phyloP scores from a whole-genome alignment of 495 filamentous ascomycete genomes.

The Penicillium paxilli region DNA sequence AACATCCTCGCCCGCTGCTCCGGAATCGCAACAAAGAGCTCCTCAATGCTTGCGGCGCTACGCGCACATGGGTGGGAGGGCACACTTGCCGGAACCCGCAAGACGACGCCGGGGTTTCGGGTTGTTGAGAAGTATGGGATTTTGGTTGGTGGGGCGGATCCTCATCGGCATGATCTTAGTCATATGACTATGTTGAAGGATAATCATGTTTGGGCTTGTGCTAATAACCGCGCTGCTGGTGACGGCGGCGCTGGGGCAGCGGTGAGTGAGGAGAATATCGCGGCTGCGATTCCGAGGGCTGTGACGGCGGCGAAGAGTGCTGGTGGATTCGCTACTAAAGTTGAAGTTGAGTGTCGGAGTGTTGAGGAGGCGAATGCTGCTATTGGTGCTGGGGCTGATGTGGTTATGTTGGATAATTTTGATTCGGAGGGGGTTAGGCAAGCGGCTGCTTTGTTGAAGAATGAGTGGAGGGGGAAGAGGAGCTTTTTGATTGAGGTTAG shows the following conservation, averaged over 20 bases:
- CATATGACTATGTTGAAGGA: conserved; percentile 99
- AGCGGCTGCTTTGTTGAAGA: conserved; percentile 70
- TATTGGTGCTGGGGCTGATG: conserved; percentile 85
- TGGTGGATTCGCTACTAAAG: conserved; percentile 86
- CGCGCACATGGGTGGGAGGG: conserved; percentile 70
- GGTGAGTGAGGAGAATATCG: conserved; percentile 22
- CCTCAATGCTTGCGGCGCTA: conserved; percentile 50
- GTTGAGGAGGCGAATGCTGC: conserved; percentile 88
- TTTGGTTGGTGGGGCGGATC: conserved; percentile 87
- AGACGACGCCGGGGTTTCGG: conserved; percentile 94
- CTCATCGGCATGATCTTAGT: conserved; percentile 87
- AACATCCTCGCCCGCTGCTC: conserved; percentile 92
- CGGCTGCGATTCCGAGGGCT: conserved; percentile 76
- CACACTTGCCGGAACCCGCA: conserved; percentile 90
- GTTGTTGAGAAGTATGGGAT: conserved; percentile 98
- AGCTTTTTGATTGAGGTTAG: conserved; percentile 86
- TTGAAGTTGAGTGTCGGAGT: conserved; percentile 92
- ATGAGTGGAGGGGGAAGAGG: conserved; percentile 67
- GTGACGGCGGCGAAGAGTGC: conserved; percentile 80
- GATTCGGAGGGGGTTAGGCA: conserved; percentile 68
- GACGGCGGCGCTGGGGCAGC: conserved; percentile 12
- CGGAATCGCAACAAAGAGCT: conserved; percentile 76
- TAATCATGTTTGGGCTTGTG: conserved; percentile 90
- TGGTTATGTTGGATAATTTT: conserved; percentile 98
- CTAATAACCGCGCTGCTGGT: conserved; percentile 41